Percentiles rank a stretch among this genome's conserved stretches.
Conservation (phyloP, 2,329 filamentous ascomycete species). For the Aureobasidium sp. region DNA sequence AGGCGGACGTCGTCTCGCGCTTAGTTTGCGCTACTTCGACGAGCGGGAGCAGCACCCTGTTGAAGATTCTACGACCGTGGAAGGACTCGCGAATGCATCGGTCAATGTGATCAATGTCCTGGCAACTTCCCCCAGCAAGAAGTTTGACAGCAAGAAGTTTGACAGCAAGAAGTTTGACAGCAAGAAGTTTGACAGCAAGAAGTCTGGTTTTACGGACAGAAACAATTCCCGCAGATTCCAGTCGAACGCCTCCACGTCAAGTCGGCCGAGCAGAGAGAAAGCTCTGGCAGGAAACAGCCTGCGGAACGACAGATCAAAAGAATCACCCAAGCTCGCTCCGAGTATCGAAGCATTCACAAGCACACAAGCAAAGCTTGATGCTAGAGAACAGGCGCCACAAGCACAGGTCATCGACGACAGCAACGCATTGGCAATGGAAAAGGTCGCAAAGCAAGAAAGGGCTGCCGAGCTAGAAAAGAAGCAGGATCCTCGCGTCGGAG, state of each 20-base stretch:
- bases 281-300: background rate
- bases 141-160: too few relatives aligned
- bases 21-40: background rate
- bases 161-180: too few relatives aligned
- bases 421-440: background rate
- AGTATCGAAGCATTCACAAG: too few relatives aligned
- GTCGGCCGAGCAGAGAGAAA: background rate
- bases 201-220: background rate
- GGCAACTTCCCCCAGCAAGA: background rate
- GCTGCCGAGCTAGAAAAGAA: background rate
- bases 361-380: background rate
- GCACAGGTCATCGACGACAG: background rate
- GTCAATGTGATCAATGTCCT: background rate
- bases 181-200: too few relatives aligned
- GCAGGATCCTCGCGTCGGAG: background rate
- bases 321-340: background rate
- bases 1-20: slow-evolving; percentile 15
- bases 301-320: background rate
- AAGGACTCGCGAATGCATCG: background rate
- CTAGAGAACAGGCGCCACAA: background rate
- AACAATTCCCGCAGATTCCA: background rate
- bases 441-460: background rate
- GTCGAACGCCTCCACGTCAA: background rate
- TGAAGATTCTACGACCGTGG: background rate
- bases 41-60: background rate